Evolutionary conservation across 139 green algal genomes (phyloP), one percentile per base, ranked within the genome.

Genomic region (Coelastrella sp.): DNA sequence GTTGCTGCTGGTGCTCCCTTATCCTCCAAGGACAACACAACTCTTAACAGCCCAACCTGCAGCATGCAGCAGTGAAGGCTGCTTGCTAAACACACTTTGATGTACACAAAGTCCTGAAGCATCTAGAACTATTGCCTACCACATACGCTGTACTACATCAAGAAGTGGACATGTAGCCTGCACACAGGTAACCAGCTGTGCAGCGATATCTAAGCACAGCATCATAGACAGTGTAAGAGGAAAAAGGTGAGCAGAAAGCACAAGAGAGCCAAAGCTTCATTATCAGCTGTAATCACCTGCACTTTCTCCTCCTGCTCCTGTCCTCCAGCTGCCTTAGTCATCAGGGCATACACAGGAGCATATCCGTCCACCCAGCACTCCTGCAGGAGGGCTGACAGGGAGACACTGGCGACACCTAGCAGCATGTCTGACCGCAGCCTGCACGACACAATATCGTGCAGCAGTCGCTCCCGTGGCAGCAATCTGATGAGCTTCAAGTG

Each of bases 331-430:
- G 86, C 72, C 60, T 75, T 58, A 14, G 80, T 66, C 79, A 94
- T 87, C 10, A 93, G 57, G 1, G 93, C 93, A 65, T 92, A 91
- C 15, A 96, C 92, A 22, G 94, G 92, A 49, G 93, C 94, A 78
- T 94, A 95, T 14, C 94, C 93, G 61, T 96, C 94, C 86, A 96
- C 93, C 94, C 93, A 95, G 65, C 89, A 92, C 81, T 95, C 93
- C 35, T 95, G 93, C 66, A 96, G 92, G 82, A 96, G 91, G 49
- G 92, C 88, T 17, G 84, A 65, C 59, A 96, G 92, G 8, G 94
- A 91, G 20, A 96, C 91, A 22, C 83, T 90, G 6, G 92, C 94
- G 27, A 93, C 89, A 4, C 94, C 94, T 68, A 96, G 88, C 78
- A 96, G 91, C 85, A 90, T 90, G 91, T 96, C 94, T 15, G 87